Conservation (phyloP, 2,329 filamentous ascomycete species). For the Hymenoscyphus infarciens region DNA sequence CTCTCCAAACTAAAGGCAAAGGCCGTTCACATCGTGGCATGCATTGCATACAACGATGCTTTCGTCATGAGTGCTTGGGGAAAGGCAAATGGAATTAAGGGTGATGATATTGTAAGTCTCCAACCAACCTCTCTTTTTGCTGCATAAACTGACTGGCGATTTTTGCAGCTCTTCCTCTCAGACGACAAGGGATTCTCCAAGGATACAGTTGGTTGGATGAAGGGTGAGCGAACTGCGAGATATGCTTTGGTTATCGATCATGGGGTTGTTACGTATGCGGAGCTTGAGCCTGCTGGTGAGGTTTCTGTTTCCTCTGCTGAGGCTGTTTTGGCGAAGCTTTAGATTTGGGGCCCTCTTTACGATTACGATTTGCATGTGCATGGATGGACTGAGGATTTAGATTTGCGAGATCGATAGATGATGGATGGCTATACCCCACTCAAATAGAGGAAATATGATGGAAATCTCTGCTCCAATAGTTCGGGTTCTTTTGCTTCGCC, state of each 20-base stretch:
- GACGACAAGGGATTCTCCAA: conserved; percentile 65
- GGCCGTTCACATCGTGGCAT: conserved; percentile 65
- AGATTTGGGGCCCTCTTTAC: not conserved
- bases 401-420: not conserved
- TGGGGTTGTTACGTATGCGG: conserved; percentile 64
- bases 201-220: conserved; percentile 57
- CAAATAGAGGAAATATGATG: conserved; percentile 2
- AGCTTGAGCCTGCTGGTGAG: conserved; percentile 50
- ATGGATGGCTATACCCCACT: not conserved
- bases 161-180: conserved; percentile 57
- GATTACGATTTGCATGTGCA: not conserved
- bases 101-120: conserved; percentile 57
- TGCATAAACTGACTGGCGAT: conserved; percentile 2
- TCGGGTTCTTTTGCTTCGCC: no score
- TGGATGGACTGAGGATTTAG: not conserved
- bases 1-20: conserved; percentile 57
- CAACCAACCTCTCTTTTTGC: no score
- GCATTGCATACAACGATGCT: conserved; percentile 66
- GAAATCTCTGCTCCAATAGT: not conserved
- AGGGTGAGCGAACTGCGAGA: conserved; percentile 57
- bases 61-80: conserved; percentile 71
- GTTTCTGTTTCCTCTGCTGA: conserved; percentile 34
- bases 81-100: conserved; percentile 65
- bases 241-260: conserved; percentile 67
- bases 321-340: conserved; percentile 34